Evolutionary conservation across 805 yeast genomes (phyloP), one percentile per base, ranked within the genome.

Genomic region (Pichia cabralensis): DNA sequence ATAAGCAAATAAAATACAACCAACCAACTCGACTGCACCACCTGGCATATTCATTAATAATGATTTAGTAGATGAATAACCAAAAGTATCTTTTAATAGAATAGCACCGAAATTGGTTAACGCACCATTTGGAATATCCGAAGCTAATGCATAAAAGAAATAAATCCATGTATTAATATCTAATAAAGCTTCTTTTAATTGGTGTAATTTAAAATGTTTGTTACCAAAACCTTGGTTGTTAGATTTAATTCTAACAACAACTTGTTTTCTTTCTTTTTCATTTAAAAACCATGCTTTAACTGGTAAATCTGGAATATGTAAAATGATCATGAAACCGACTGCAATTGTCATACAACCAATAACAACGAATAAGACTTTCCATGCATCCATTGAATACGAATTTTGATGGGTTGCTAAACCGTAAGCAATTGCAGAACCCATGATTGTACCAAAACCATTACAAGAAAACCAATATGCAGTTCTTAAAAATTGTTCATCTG

Each of bases 71-170:
- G 54, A 46, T 22, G 38, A 21, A 42, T 50, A 60, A 3, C 60
- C 62, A 40, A 51, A 58, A 8, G 55, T 55, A 32, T 38, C 44
- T 11, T 18, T 24, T 16, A 63, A 44, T 14, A 62, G 44, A 13
- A 60, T 50, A 38, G 62, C 67, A 14, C 67, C 66, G 41, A 71
- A 64, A 31, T 69, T 41, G 69, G 76, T 40, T 66, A 61, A 44
- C 18, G 60, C 64, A 43, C 63, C 57, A 31, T 52, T 52, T 55
- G 49, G 64, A 29, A 52, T 63, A 28, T 39, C 38, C 30, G 36
- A 31, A 34, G 46, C 34, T 23, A 49, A 33, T 15, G 44, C 52
- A 25, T 36, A 38, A 18, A 47, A 35, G 63, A 49, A 30, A 61
- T 65, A 54, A 36, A 64, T 64, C 63, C 69, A 63, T 4, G 75